Percentiles rank a stretch among this genome's conserved stretches.
Evolutionary conservation across 257 asterid species (phyloP).

Genomic region (Solanum clarkiae): DNA sequence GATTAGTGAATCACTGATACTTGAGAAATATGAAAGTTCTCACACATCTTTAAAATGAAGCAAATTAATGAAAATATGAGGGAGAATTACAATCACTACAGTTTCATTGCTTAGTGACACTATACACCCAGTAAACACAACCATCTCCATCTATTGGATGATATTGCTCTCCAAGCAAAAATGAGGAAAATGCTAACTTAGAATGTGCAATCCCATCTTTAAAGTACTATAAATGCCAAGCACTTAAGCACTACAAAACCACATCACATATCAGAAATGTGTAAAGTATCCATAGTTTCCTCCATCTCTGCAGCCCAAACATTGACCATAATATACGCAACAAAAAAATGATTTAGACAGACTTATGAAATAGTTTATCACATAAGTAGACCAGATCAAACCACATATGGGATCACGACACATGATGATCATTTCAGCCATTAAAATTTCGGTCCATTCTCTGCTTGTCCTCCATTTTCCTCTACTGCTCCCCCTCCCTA

Average conservation of each 20-base stretch:
- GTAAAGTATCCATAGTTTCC: neutral
- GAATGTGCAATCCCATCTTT: neutral
- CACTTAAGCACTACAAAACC: neutral
- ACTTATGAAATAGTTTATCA: neutral
- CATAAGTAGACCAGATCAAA: neutral
- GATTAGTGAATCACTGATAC: neutral
- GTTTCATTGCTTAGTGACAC: neutral
- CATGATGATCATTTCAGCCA: neutral
- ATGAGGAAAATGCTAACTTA: neutral
- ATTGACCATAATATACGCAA: neutral
- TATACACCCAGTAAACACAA: neutral
- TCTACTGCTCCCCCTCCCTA: neutral
- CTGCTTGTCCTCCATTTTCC: neutral
- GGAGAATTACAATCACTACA: neutral
- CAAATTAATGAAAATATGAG: neutral
- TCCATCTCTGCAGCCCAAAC: neutral
- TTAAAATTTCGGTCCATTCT: neutral
- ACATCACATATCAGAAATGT: neutral
- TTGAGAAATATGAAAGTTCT: neutral
- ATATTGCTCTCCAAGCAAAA: neutral
- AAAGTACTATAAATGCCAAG: neutral
- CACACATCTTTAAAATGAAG: neutral
- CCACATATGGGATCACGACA: neutral
- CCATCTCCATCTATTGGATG: neutral
- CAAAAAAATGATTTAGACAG: neutral